A percentile compares a stretch with the other conserved stretches of the same genome.
Evolutionary conservation across 2,329 filamentous ascomycete genomes (phyloP).

Genomic region (Aspergillus eucalypticola): DNA sequence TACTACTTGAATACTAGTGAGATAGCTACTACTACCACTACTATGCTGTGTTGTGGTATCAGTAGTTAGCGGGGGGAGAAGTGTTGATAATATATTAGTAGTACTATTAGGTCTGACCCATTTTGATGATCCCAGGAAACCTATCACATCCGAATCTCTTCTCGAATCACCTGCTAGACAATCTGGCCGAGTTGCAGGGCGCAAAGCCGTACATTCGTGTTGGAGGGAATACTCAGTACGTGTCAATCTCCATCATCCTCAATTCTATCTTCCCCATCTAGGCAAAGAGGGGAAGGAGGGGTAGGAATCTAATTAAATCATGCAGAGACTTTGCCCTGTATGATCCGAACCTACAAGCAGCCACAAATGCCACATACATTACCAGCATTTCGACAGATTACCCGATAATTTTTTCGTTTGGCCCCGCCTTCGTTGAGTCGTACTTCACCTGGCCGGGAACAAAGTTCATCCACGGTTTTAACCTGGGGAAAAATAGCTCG

Average conservation of each 20-base stretch:
- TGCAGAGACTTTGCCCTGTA: conserved; percentile 2
- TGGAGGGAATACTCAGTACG: conserved; percentile 2
- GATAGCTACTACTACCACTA: no score
- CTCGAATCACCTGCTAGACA: conserved; percentile 2
- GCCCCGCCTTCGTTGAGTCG: conserved; percentile 3
- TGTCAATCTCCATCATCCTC: not conserved
- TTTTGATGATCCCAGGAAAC: not conserved
- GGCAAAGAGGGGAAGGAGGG: not conserved
- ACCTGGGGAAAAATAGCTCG: conserved; percentile 1
- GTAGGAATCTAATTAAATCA: not conserved
- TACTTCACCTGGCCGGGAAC: conserved; percentile 5
- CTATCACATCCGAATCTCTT: conserved; percentile 3
- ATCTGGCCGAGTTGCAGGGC: not conserved
- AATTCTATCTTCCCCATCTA: no score
- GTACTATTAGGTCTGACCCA: not conserved
- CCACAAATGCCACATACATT: conserved; percentile 3
- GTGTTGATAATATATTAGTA: not conserved
- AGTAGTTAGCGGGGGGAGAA: no score
- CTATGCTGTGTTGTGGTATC: no score
- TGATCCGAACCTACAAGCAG: not conserved
- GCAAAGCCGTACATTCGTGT: conserved; percentile 4
- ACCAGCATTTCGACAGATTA: conserved; percentile 5
- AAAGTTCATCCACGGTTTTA: conserved; percentile 6
- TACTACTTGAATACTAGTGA: not conserved
- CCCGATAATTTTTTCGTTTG: not conserved